Percentiles rank a stretch among this genome's conserved stretches.
Evolutionary conservation across 192 early-diverging fungal species (phyloP).

Genomic region (Coemansia furcata): DNA sequence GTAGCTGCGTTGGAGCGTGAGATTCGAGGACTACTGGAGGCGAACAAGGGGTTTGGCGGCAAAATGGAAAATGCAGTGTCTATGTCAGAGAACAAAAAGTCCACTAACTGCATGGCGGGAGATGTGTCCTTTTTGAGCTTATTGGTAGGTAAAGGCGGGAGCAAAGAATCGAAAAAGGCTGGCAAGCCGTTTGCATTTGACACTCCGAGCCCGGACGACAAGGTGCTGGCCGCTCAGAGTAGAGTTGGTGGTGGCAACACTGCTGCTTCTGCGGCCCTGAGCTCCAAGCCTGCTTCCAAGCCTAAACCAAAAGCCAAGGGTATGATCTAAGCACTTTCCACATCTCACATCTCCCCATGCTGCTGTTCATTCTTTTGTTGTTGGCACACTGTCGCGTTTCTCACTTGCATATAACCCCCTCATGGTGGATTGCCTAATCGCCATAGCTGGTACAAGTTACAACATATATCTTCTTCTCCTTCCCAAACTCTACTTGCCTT

Average conservation of each 20-base stretch:
- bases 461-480: neutral
- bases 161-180: neutral
- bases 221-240: conserved; percentile 62
- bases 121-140: conserved; percentile 41
- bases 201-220: conserved; percentile 82
- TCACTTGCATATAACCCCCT: neutral
- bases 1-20: conserved; percentile 23
- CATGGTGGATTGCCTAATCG: neutral
- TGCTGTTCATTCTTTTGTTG: neutral
- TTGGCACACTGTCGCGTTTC: neutral
- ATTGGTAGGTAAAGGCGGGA: conserved; percentile 21
- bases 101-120: conserved; percentile 10
- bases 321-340: conserved; percentile 13
- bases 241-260: conserved; percentile 11
- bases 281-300: conserved; percentile 9
- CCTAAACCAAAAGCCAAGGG: conserved; percentile 23
- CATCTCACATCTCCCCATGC: neutral
- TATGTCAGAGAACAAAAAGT: conserved; percentile 3
- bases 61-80: neutral
- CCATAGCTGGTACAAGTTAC: neutral
- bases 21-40: conserved; percentile 12
- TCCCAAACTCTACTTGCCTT: neutral
- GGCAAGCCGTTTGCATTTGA: conserved; percentile 65
- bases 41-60: conserved; percentile 9
- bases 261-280: neutral